Base-by-base conservation (phyloP, 805 yeast genomes). In the Yamadazyma akitaensis region DNA sequence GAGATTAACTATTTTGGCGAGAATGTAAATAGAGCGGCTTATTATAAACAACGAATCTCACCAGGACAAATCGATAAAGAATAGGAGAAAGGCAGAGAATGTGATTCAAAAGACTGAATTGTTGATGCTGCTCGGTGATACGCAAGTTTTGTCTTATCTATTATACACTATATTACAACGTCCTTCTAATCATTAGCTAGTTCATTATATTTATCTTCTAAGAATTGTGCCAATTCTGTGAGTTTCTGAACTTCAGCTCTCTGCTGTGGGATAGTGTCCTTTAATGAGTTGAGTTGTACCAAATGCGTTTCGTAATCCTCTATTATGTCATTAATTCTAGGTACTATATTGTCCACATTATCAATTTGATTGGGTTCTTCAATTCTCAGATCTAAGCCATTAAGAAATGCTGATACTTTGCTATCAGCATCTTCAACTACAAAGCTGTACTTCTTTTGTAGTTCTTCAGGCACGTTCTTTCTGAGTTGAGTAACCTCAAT, bases 401-500 rank as follows among this genome's bases (percentile, higher is more conserved):
- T 59, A 34, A 64, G 54, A 7, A 62, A 52, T 19, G 49, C 51
- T 28, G 67, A 58, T 7, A 65, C 67, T 52, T 61, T 58, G 37
- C 51, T 47, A 56, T 71, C 74, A 13, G 70, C 57, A 32, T 60
- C 46, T 12, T 44, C 39, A 6, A 68, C 61, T 56, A 70, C 38
- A 32, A 65, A 59, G 39, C 66, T 64, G 51, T 73, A 77, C n/a
- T 57, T 59, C 10, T 55, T 54, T 31, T 59, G 68, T 6, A 77
- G 67, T 42, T 62, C 59, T 10, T 51, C 50, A 0, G 89, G 90
- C 11, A 77, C 67, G 16, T 71, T 71, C 42, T 79, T 70, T 42
- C 94, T 67, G 44, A 83, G 61, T 18, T 70, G 68, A 0, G 88
- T 76, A 14, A 84, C 76, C 46, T 70, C 74, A 1, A 80, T 74